Evolutionary conservation across 2,329 filamentous ascomycete genomes (phyloP).

Genomic region (Shiraia bambusicola): DNA sequence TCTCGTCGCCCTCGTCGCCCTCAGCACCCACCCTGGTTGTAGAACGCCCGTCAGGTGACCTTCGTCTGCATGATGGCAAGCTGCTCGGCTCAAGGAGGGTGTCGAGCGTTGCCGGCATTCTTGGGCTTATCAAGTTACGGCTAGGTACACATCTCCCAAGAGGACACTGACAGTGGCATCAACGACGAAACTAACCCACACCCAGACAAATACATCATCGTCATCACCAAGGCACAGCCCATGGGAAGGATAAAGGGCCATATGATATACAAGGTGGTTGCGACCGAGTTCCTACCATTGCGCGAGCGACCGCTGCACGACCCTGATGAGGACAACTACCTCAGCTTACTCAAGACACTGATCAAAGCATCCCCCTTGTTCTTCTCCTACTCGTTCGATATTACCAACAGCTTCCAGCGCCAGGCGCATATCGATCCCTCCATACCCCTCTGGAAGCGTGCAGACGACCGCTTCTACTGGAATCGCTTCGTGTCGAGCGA

Average conservation of each 20-base stretch:
- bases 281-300: conserved; percentile 90
- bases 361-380: conserved; percentile 88
- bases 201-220: conserved; percentile 88
- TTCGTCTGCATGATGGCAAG: conserved; percentile 79
- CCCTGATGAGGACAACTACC: conserved; percentile 89
- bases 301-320: conserved; percentile 91
- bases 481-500: conserved; percentile 91
- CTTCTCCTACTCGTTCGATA: conserved; percentile 95
- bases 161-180: background rate
- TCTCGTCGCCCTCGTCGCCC: conserved; percentile 91
- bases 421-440: conserved; percentile 75
- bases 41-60: conserved; percentile 87
- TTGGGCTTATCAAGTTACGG: conserved; percentile 90
- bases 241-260: conserved; percentile 91
- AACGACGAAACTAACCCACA: conserved; percentile 19
- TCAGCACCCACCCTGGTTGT: conserved; percentile 84
- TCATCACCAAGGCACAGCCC: conserved; percentile 91
- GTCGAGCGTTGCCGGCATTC: conserved; percentile 90
- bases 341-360: conserved; percentile 76
- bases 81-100: conserved; percentile 77
- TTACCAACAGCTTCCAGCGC: conserved; percentile 95
- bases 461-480: conserved; percentile 99
- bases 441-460: conserved; percentile 81
- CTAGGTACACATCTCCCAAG: conserved; percentile 62
- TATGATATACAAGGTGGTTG: conserved; percentile 89